Percentiles rank a stretch among this genome's conserved stretches.
These are phyloP conservation scores for Ambrosia trifida DNA, from an alignment of 129 eudicot genomes.

Conservation along the genomic window DNA sequence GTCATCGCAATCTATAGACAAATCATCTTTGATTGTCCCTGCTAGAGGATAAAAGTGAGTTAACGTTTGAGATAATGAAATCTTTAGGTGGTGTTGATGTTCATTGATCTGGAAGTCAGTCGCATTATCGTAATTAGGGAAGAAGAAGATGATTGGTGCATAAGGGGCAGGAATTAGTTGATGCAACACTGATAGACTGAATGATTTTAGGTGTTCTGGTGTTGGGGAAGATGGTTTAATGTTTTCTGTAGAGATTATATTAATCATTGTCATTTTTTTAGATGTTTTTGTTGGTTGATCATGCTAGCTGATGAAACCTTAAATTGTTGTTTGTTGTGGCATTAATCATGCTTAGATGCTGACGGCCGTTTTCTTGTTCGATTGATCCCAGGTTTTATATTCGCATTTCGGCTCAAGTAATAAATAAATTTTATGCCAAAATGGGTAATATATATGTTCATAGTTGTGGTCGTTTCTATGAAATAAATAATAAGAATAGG, in stretches of 20 bases:
- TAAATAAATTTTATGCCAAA: too few species aligned
- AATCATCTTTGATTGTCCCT: slow-evolving; percentile 30
- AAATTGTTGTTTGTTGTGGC: neutral
- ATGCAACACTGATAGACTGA: slow-evolving; percentile 24
- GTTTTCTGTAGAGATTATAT: neutral
- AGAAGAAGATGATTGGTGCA: slow-evolving; percentile 26
- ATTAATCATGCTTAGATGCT: neutral
- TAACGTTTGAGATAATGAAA: slow-evolving; percentile 27
- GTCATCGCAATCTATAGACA: slow-evolving; percentile 34
- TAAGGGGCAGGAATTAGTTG: slow-evolving; percentile 23
- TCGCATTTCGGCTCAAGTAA: neutral
- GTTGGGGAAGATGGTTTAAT: slow-evolving; percentile 37
- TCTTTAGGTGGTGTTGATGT: slow-evolving; percentile 13
- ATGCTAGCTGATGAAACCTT: neutral
- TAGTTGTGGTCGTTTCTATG: neutral
- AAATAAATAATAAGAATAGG: too few species aligned
- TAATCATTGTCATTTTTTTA: neutral
- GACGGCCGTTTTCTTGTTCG: neutral
- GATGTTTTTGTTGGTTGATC: neutral
- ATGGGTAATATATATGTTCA: neutral
- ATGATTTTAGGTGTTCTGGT: slow-evolving; percentile 25
- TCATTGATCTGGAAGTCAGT: neutral
- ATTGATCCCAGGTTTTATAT: neutral
- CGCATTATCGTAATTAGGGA: neutral
- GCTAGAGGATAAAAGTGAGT: slow-evolving; percentile 36